Conservation (phyloP, 768 basidiomycete genomes). For the Infundibulicybe gibba region DNA sequence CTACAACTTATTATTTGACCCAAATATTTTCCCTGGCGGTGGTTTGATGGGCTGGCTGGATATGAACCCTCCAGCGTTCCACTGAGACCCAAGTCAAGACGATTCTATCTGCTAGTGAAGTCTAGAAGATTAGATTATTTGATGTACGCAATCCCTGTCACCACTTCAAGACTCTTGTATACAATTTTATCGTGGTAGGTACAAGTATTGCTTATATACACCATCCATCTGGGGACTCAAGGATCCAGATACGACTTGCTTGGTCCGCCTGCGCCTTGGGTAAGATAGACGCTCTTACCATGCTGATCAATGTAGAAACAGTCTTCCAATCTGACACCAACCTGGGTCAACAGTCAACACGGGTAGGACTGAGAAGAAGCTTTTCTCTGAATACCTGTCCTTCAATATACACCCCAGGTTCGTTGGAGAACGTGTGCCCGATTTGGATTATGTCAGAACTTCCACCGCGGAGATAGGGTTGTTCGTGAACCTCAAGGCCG, state of each 20-base stretch:
- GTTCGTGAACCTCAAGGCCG: constrained; percentile 80
- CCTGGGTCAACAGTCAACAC: constrained; percentile 27
- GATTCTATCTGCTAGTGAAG: too few species aligned
- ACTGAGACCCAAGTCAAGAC: too few species aligned
- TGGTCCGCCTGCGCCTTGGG: constrained; percentile 59
- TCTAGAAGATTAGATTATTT: too few species aligned
- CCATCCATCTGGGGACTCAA: constrained; percentile 8
- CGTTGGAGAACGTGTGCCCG: constrained; percentile 80
- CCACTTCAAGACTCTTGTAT: too few species aligned
- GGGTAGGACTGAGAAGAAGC: not conserved
- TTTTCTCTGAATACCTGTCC: constrained; percentile 39
- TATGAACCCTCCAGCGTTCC: too few species aligned
- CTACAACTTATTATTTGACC: not conserved
- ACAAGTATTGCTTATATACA: too few species aligned
- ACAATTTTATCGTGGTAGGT: too few species aligned
- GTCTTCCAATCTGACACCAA: constrained; percentile 82
- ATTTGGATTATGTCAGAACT: constrained; percentile 50
- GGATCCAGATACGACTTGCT: constrained; percentile 41
- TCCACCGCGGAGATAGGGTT: constrained; percentile 76
- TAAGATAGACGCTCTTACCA: constrained; percentile 59
- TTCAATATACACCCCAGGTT: constrained; percentile 76
- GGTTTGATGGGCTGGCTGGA: too few species aligned
- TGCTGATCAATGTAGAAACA: constrained; percentile 64
- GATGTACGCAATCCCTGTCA: too few species aligned
- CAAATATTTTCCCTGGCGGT: not conserved